Evolutionary conservation across 192 early-diverging fungal genomes (phyloP), one percentile per base, ranked within the genome.

Genomic region (Chytriomyces confervae): DNA sequence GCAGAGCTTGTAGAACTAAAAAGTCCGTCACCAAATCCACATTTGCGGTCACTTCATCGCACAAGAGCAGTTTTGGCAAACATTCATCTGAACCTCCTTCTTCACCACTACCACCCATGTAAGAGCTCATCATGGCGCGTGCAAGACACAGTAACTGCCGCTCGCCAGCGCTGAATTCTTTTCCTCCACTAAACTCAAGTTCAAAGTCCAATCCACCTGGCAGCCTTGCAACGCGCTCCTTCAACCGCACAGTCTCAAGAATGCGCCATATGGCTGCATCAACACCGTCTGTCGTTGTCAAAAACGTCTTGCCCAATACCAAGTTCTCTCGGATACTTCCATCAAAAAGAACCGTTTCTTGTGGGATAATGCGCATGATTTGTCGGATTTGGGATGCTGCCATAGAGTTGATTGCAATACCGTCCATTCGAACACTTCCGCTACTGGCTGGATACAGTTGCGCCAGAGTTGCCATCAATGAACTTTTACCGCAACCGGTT

Each of bases 131-230:
- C 77, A 96, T 77, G 11, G 94, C 94, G 65, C 95, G 81, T 13
- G 85, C 88, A 1, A 89, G 77, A 66, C 88, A 89, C 24, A 89
- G 29, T 64, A 93, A 73, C 50, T 88, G 85, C 8, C 85, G 80
- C 79, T 94, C 91, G 18, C 94, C 94, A n/a, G 94, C 88, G 27
- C 90, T 92, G 72, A 96, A 90, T 81, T 96, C 95, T 69, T 89
- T 89, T 48, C 96, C 96, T 24, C 91, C 89, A 36, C 36, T 36
- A 69, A 94, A 92, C 23, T 83, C 77, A 6, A 98, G 85, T 45
- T 72, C 74, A 7, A 91, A 85, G 20, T 94, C 92, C 46, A 96
- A 77, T 61, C 43, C 70, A 64, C 70, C 90, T 77, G 47, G 88
- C 79, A 79, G 87, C 72, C 62, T 78, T 4, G 65, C 65, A 23